These are phyloP conservation scores for Zychaea mexicana DNA, from an alignment of 371 early-diverging fungal genomes.

Conservation along the genomic window DNA sequence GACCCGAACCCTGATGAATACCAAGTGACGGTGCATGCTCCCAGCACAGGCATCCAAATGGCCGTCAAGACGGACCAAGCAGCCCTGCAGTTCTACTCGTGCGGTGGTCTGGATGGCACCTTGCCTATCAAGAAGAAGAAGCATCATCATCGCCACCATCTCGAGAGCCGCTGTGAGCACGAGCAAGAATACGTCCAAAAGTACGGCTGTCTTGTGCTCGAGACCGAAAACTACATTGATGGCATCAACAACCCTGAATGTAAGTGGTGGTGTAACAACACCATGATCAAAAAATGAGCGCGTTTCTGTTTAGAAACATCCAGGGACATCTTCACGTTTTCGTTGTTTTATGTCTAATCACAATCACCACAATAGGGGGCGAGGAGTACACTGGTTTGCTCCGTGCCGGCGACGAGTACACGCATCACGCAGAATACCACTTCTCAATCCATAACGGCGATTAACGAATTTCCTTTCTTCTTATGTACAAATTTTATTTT, in stretches of 20 bases:
- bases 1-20: slow-evolving; percentile 19
- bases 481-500: background rate
- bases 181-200: slow-evolving; percentile 8
- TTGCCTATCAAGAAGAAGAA: slow-evolving; percentile 24
- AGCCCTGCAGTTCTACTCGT: slow-evolving; percentile 25
- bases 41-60: slow-evolving; percentile 20
- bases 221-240: slow-evolving; percentile 27
- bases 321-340: background rate
- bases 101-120: slow-evolving; percentile 21
- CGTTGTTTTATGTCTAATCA: too few species aligned
- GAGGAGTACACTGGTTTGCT: slow-evolving; percentile 15
- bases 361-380: too few species aligned
- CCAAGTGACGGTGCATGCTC: slow-evolving; percentile 21
- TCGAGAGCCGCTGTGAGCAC: background rate
- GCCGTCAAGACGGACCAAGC: slow-evolving; percentile 25
- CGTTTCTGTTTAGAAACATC: background rate
- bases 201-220: slow-evolving; percentile 27
- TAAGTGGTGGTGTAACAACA: slow-evolving; percentile 1
- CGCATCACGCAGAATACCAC: slow-evolving; percentile 12
- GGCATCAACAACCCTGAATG: slow-evolving; percentile 23
- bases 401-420: slow-evolving; percentile 14
- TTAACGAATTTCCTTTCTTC: background rate
- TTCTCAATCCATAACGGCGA: slow-evolving; percentile 14
- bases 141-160: background rate
- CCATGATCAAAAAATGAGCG: background rate